Percentiles rank a stretch among this genome's conserved stretches.
These are phyloP conservation scores for Xerocomus potaroensis DNA, from an alignment of 768 basidiomycete species.

Conservation along the genomic window DNA sequence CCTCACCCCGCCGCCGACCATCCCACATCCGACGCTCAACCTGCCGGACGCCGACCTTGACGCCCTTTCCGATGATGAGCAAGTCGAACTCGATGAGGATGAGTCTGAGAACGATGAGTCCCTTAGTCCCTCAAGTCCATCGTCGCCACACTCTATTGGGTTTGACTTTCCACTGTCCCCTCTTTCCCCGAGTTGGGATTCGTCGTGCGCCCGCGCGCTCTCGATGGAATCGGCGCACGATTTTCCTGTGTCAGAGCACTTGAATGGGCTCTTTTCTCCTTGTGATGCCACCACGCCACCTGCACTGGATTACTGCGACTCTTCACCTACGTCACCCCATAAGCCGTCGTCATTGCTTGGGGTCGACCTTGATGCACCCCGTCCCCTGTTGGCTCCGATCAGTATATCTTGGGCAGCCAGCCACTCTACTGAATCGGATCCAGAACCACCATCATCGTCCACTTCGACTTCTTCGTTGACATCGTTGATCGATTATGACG, in stretches of 20 bases:
- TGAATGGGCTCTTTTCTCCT: constrained; percentile 18
- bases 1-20: constrained; percentile 41
- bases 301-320: constrained; percentile 10
- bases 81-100: constrained; percentile 12
- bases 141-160: constrained; percentile 15
- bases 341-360: constrained; percentile 24
- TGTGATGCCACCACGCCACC: constrained; percentile 10
- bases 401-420: constrained; percentile 22
- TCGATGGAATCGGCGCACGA: constrained; percentile 15
- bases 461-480: constrained; percentile 12
- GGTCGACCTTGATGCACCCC: constrained; percentile 17
- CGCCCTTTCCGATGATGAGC: constrained; percentile 8
- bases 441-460: constrained; percentile 8
- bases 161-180: constrained; percentile 29
- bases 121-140: constrained; percentile 6
- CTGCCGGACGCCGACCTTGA: constrained; percentile 36
- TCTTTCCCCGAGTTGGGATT: constrained; percentile 33
- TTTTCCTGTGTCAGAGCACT: constrained; percentile 13
- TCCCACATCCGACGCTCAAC: constrained; percentile 33
- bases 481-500: constrained; percentile 24
- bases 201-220: constrained; percentile 10
- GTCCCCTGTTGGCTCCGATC: constrained; percentile 19
- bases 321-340: constrained; percentile 13
- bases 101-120: constrained; percentile 21
- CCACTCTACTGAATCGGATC: constrained; percentile 12